Base-by-base conservation (phyloP, 1,284 basidiomycete species). In the Leccinum angustisporum region DNA sequence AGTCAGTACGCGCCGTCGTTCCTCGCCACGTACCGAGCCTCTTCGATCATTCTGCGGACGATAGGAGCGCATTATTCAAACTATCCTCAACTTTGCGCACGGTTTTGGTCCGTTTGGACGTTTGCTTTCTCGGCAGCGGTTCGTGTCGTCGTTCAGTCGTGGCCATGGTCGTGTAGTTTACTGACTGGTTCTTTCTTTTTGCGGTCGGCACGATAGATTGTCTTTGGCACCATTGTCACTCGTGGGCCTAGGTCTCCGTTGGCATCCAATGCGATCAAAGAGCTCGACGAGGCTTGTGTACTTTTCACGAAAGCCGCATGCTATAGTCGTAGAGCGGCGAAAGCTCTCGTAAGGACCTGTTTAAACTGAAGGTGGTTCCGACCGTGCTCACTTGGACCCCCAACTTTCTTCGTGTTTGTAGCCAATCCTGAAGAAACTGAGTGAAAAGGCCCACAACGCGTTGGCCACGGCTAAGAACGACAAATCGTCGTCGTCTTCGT, bases 201-300 rank as follows among this genome's bases (percentile, higher is more conserved):
- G 16, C 8, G 11, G 10, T 46, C 63, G 60, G 50, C 13, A 27
- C 16, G 30, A 31, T 58, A 88, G 86, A 79, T 90, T 25, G 85
- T 88, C 13, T 83, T 90, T 66, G 87, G 87, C 6, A 84, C 86
- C 6, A 82, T 90, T 14, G 85, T 88, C 0, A 85, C 85, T 5
- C 80, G 85, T 36, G 86, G 84, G 11, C 87, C 88, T 8, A 74
- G 79, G 6, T 85, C 83, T 1, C 83, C 84, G 2, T 70, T 89
- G 33, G 85, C 86, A 2, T 75, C 80, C 27, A 79, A 81, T 21
- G 87, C 87, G 5, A 83, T 89, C 72, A 72, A 79, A 18, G 86
- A 90, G 65, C 77, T 90, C 4, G 86, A 87, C 33, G 80, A 83
- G 57, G 86, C 86, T 0, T 82, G 82, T 64, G 67, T 80, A 16